Evolutionary conservation across 1,139 yeast genomes (phyloP).

Genomic region (Blastobotrys persicus): DNA sequence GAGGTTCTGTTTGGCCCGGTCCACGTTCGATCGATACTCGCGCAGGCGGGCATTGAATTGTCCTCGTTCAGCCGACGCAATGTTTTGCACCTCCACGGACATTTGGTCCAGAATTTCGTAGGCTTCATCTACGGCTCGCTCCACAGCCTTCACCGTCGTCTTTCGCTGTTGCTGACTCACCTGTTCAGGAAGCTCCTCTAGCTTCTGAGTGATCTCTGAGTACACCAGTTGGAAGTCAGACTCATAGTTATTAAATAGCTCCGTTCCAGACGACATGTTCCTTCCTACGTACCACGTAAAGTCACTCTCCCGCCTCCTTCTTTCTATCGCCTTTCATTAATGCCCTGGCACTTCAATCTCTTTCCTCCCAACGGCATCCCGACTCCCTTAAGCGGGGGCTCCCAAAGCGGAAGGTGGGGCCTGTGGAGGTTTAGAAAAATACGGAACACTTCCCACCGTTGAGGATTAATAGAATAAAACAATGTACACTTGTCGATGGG

Average conservation of each 20-base stretch:
- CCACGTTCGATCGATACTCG: constrained; percentile 61
- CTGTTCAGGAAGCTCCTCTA: constrained; percentile 54
- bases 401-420: no score
- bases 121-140: constrained; percentile 72
- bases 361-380: background rate
- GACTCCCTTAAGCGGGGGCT: no score
- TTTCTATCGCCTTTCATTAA: background rate
- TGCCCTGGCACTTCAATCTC: no score
- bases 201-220: constrained; percentile 66
- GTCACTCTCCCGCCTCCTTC: background rate
- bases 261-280: constrained; percentile 32
- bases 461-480: constrained; percentile 11
- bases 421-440: background rate
- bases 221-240: constrained; percentile 70
- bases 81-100: constrained; percentile 74
- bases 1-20: constrained; percentile 53
- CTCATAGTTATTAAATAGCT: constrained; percentile 66
- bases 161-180: constrained; percentile 32
- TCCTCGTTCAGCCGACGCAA: constrained; percentile 69
- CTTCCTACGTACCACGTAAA: background rate
- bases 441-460: background rate
- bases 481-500: constrained; percentile 29
- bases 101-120: constrained; percentile 77
- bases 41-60: constrained; percentile 69
- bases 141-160: constrained; percentile 48